Conservation (phyloP, 805 yeast species). For the Zygosaccharomyces bailii region DNA sequence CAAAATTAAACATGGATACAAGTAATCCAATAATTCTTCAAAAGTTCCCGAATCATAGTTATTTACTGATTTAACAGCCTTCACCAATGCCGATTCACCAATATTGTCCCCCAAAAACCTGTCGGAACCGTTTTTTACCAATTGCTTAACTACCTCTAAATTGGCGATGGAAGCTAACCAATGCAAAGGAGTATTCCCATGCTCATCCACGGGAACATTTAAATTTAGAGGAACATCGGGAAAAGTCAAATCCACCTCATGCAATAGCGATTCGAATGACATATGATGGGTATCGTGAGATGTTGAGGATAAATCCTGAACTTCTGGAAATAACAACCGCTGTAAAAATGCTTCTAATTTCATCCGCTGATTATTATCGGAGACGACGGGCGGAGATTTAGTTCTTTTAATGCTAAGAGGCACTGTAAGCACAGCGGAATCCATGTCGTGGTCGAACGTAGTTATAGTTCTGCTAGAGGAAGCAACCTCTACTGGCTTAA, state of each 20-base stretch:
- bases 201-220: conserved; percentile 87
- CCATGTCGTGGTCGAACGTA: conserved; percentile 21
- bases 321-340: conserved; percentile 30
- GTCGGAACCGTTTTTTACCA: conserved; percentile 65
- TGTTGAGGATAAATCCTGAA: conserved; percentile 12
- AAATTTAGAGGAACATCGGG: conserved; percentile 44
- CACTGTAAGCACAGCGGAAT: conserved; percentile 5
- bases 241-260: conserved; percentile 25
- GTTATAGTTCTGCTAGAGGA: conserved; percentile 11
- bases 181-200: conserved; percentile 90
- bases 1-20: conserved; percentile 69
- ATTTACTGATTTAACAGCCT: conserved; percentile 74
- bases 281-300: conserved; percentile 12
- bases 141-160: conserved; percentile 59
- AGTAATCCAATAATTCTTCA: conserved; percentile 59
- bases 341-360: conserved; percentile 34
- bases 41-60: conserved; percentile 75
- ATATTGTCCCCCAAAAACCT: conserved; percentile 64
- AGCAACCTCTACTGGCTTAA: conserved; percentile 1
- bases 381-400: conserved; percentile 11
- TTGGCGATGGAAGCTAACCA: conserved; percentile 95
- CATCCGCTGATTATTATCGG: conserved; percentile 25
- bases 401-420: conserved; percentile 18
- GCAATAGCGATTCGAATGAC: conserved; percentile 23
- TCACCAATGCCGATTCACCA: conserved; percentile 84